Evolutionary conservation across 768 basidiomycete species (phyloP).

Genomic region (Asterophora lycoperdoides): DNA sequence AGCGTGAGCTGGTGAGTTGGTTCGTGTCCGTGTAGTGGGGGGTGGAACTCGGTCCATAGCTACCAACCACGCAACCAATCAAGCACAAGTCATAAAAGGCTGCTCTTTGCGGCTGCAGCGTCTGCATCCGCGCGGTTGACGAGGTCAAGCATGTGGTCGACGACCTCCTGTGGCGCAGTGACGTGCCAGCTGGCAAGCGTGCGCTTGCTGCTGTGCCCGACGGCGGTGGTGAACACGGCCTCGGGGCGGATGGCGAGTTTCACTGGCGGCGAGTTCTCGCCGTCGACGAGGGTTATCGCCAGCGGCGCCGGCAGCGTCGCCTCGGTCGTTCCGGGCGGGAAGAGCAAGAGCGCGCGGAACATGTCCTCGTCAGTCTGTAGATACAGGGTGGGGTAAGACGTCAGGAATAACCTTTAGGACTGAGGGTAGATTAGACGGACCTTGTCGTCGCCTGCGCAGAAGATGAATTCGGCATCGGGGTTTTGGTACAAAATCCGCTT

Average conservation of each 20-base stretch:
- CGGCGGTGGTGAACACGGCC: constrained; percentile 85
- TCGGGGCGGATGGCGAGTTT: constrained; percentile 64
- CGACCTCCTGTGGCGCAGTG: constrained; percentile 80
- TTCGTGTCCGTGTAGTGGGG: too few species aligned
- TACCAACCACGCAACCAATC: background rate
- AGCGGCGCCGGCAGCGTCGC: constrained; percentile 44
- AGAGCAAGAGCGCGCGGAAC: constrained; percentile 85
- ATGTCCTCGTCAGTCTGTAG: constrained; percentile 95
- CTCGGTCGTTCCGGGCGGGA: constrained; percentile 42
- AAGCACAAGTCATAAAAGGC: background rate
- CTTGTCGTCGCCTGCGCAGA: constrained; percentile 99
- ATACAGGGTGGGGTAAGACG: background rate
- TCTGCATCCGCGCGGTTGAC: constrained; percentile 26
- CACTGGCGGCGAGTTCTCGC: constrained; percentile 35
- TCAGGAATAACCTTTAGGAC: background rate
- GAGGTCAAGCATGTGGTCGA: constrained; percentile 71
- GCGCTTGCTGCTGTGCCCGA: constrained; percentile 86
- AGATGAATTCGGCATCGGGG: constrained; percentile 92
- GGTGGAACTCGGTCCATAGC: too few species aligned
- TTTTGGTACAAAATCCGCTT: constrained; percentile 90
- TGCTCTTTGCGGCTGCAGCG: constrained; percentile 3
- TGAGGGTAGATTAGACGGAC: constrained; percentile 30
- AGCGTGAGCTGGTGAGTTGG: too few species aligned
- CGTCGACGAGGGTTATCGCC: constrained; percentile 49
- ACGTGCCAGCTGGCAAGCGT: constrained; percentile 93